Evolutionary conservation across 805 yeast genomes (phyloP), one percentile per base, ranked within the genome.

Genomic region (Hanseniaspora mollemarum): DNA sequence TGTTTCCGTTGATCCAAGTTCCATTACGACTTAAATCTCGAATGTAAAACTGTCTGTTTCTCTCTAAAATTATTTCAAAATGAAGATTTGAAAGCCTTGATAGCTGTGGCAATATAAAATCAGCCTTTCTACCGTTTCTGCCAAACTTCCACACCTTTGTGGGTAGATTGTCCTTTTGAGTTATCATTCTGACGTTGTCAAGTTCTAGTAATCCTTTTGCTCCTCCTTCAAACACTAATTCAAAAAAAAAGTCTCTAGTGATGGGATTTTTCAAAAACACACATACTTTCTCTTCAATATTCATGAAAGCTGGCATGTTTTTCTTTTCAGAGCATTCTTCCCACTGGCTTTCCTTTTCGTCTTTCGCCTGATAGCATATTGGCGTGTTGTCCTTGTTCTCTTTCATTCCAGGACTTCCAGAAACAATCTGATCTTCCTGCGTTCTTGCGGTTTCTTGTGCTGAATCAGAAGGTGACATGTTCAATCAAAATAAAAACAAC

Each of bases 11-110:
- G 43, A 90, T 67, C 71, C 78, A 83, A 0, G 98, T 92, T 7
- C 98, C 98, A 67, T 92, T 92, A 1, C 97, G 90, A 1, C 95
- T 83, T 2, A 72, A 65, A 64, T 88, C 96, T 62, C 63, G 67
- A 15, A 72, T 57, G 46, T 72, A 51, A 3, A 76, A 70, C 50
- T 72, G 74, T 55, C 74, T 76, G 44, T 73, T 73, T 40, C 73
- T 69, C 41, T 80, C 80, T 57, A 81, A 71, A 82, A 87, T 78
- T 6, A 88, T 68, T 61, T 73, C 71, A 69, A 78, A 77, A 67
- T 88, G 97, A 51, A 72, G 69, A 59, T 83, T 85, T 48, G 92
- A 83, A 31, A 87, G 70, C 49, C 88, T 68, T 26, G 84, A 74
- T 18, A 83, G 73, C 7, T 73, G 67, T 8, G 75, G 78, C 52